Percentiles rank a stretch among this genome's conserved stretches.
Conservation (phyloP, 2,329 filamentous ascomycete species). For the Thielaviopsis ethacetica region DNA sequence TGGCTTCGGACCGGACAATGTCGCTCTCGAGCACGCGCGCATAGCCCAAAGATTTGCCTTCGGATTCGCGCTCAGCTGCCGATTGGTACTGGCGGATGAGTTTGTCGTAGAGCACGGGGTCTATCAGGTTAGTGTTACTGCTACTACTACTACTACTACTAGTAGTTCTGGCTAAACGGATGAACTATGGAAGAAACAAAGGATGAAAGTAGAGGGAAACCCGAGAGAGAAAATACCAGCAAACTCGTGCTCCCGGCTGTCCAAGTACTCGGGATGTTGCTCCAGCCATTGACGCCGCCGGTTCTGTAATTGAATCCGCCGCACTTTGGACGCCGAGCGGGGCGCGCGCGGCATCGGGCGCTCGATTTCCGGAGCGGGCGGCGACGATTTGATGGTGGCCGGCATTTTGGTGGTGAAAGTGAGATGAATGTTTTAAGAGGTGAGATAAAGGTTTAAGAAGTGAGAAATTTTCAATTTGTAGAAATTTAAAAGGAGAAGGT, state of each 20-base stretch:
- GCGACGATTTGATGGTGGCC: background rate
- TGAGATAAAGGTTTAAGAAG: too few species aligned
- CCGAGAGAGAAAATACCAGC: constrained; percentile 24
- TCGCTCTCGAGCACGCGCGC: constrained; percentile 65
- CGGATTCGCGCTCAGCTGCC: constrained; percentile 53
- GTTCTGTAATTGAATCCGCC: constrained; percentile 49
- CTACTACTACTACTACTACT: background rate
- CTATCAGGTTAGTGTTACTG: constrained; percentile 20
- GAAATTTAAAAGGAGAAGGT: too few species aligned
- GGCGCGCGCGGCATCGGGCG: constrained; percentile 24
- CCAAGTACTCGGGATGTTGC: constrained; percentile 56
- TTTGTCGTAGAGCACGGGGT: constrained; percentile 69
- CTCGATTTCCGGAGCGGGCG: background rate
- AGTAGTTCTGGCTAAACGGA: too few species aligned
- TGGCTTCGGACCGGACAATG: constrained; percentile 58
- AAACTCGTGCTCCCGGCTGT: constrained; percentile 36
- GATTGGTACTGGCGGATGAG: constrained; percentile 65
- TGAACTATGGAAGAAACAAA: background rate
- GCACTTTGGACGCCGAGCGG: constrained; percentile 24
- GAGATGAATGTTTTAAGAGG: too few species aligned
- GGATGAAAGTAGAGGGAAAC: background rate
- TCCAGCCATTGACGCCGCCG: constrained; percentile 62
- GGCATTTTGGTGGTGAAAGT: background rate
- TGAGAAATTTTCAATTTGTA: background rate
- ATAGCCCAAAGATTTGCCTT: constrained; percentile 60